phyloP scores from a whole-genome alignment of 2,329 filamentous ascomycete species.

The Xylaria sp. region DNA sequence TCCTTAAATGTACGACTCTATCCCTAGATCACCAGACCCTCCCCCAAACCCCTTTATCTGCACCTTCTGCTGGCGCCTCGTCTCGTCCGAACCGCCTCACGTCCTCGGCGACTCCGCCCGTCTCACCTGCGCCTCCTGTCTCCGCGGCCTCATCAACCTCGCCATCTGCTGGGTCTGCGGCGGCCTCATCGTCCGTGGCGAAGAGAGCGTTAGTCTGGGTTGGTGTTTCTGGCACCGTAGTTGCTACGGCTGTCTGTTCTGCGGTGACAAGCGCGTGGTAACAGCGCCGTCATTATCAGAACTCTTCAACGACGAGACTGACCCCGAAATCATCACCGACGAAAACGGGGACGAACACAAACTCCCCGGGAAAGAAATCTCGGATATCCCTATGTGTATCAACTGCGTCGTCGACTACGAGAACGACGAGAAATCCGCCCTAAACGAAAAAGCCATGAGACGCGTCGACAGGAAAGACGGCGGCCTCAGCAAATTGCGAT shows the following conservation, averaged over 20 bases:
- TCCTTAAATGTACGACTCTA: neutral
- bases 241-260: conserved; percentile 54
- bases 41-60: conserved; percentile 43
- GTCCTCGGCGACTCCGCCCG: conserved; percentile 43
- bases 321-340: neutral
- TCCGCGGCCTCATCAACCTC: conserved; percentile 44
- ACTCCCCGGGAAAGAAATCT: conserved; percentile 38
- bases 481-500: conserved; percentile 42
- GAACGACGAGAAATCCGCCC: conserved; percentile 30
- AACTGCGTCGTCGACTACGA: conserved; percentile 41
- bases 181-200: conserved; percentile 47
- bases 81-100: conserved; percentile 32
- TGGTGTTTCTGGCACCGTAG: conserved; percentile 56
- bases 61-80: conserved; percentile 49
- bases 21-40: neutral
- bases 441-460: conserved; percentile 37
- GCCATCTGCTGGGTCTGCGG: conserved; percentile 56
- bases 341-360: neutral
- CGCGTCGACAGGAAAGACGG: conserved; percentile 42
- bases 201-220: conserved; percentile 53
- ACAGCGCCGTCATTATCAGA: conserved; percentile 34
- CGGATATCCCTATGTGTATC: conserved; percentile 45
- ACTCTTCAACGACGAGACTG: conserved; percentile 28
- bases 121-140: conserved; percentile 46
- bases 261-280: conserved; percentile 38